Conservation (phyloP, 805 yeast species). For the Metschnikowia lochheadii region DNA sequence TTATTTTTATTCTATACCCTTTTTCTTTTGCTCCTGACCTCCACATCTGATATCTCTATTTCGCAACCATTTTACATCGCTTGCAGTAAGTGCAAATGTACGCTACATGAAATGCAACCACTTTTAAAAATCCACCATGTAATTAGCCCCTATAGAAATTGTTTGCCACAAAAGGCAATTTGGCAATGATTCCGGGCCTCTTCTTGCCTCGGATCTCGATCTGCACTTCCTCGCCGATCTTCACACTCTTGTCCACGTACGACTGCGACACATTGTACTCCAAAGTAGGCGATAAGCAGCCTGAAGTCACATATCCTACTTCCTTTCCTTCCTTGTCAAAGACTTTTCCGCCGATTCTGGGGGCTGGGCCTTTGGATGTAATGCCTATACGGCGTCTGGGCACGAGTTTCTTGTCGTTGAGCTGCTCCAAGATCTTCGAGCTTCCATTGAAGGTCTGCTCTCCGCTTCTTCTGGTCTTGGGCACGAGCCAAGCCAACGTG, state of each 20-base stretch:
- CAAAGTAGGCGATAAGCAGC: conserved; percentile 57
- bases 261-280: conserved; percentile 89
- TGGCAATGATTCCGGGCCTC: conserved; percentile 70
- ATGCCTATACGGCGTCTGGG: conserved; percentile 69
- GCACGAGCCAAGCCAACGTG: conserved; percentile 83
- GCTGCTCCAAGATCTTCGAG: conserved; percentile 61
- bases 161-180: conserved; percentile 80
- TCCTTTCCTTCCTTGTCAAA: conserved; percentile 49
- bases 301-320: conserved; percentile 57
- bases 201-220: conserved; percentile 81
- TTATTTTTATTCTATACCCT: too few relatives aligned
- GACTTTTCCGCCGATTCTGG: conserved; percentile 73
- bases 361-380: conserved; percentile 81
- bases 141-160: conserved; percentile 55
- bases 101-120: not conserved
- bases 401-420: conserved; percentile 58
- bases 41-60: not conserved
- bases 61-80: not conserved
- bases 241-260: conserved; percentile 68
- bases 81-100: not conserved
- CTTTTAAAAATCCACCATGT: not conserved
- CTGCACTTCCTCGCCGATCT: conserved; percentile 66
- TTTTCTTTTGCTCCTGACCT: not conserved
- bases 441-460: conserved; percentile 71
- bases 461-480: conserved; percentile 63